Percentiles rank a stretch among this genome's conserved stretches.
phyloP scores from a whole-genome alignment of 768 basidiomycete genomes.

The Suillus cothurnatus region DNA sequence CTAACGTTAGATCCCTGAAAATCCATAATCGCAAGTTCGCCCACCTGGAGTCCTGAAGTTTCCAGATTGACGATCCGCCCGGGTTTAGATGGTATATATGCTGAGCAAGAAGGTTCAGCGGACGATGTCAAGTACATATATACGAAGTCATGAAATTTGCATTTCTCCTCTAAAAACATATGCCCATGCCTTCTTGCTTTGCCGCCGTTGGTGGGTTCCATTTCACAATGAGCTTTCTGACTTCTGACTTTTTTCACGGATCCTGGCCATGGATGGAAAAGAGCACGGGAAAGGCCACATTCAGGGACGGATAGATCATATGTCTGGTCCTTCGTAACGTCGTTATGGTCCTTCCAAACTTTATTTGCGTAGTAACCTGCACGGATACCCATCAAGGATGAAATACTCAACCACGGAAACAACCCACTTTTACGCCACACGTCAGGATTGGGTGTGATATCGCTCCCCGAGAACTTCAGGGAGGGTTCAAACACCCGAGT shows the following conservation, averaged over 20 bases:
- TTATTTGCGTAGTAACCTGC: slow-evolving; percentile 88
- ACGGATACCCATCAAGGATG: slow-evolving; percentile 3
- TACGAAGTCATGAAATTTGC: slow-evolving; percentile 71
- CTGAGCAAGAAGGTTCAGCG: slow-evolving; percentile 39
- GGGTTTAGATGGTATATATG: slow-evolving; percentile 70
- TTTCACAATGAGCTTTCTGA: slow-evolving; percentile 68
- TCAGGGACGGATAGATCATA: slow-evolving; percentile 87
- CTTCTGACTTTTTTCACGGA: slow-evolving; percentile 65
- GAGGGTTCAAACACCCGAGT: slow-evolving; percentile 87
- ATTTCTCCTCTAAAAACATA: slow-evolving; percentile 91
- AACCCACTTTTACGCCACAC: slow-evolving; percentile 84
- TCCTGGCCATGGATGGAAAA: slow-evolving; percentile 85
- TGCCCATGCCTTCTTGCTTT: slow-evolving; percentile 86
- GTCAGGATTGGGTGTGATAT: slow-evolving; percentile 90
- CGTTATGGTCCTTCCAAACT: slow-evolving; percentile 40
- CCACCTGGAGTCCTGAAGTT: slow-evolving; percentile 56
- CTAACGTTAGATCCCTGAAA: slow-evolving; percentile 59
- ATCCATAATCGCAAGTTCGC: slow-evolving; percentile 35
- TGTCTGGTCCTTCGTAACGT: slow-evolving; percentile 83
- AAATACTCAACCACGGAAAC: background rate
- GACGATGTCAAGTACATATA: slow-evolving; percentile 39
- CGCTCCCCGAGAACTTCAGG: slow-evolving; percentile 72
- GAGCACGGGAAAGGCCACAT: slow-evolving; percentile 57
- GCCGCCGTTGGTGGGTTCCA: slow-evolving; percentile 70
- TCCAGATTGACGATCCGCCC: slow-evolving; percentile 67